phyloP scores from a whole-genome alignment of 495 filamentous ascomycete genomes.

The Podospora didyma region DNA sequence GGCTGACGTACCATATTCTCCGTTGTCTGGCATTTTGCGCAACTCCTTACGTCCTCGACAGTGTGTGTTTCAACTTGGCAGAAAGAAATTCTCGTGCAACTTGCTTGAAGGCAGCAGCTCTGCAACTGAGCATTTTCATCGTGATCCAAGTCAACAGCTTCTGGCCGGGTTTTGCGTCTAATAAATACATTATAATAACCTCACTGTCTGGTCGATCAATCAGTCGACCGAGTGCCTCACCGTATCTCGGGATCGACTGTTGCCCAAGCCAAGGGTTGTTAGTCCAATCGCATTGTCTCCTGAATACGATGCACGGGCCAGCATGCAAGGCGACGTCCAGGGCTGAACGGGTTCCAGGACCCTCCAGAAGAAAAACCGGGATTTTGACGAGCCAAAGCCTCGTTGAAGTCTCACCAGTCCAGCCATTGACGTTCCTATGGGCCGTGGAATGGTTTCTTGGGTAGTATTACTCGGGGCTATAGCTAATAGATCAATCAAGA shows the following conservation, averaged over 20 bases:
- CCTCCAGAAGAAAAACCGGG: conserved; percentile 2
- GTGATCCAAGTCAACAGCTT: too few species aligned
- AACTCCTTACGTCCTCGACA: neutral
- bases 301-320: conserved; percentile 18
- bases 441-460: too few species aligned
- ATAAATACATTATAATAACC: too few species aligned
- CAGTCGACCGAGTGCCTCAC: neutral
- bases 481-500: too few species aligned
- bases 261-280: neutral
- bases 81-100: too few species aligned
- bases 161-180: too few species aligned
- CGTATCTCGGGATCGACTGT: conserved; percentile 14
- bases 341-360: conserved; percentile 26
- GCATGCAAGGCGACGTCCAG: neutral
- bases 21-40: conserved; percentile 6
- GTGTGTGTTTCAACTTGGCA: neutral
- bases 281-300: conserved; percentile 21
- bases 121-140: neutral
- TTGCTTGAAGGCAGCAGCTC: neutral
- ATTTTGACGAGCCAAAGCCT: too few species aligned
- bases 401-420: too few species aligned
- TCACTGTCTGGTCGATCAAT: too few species aligned
- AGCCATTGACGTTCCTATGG: too few species aligned
- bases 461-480: too few species aligned
- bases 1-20: conserved; percentile 7